Base-by-base conservation (phyloP, 805 yeast genomes). In the Starmerella geochares region DNA sequence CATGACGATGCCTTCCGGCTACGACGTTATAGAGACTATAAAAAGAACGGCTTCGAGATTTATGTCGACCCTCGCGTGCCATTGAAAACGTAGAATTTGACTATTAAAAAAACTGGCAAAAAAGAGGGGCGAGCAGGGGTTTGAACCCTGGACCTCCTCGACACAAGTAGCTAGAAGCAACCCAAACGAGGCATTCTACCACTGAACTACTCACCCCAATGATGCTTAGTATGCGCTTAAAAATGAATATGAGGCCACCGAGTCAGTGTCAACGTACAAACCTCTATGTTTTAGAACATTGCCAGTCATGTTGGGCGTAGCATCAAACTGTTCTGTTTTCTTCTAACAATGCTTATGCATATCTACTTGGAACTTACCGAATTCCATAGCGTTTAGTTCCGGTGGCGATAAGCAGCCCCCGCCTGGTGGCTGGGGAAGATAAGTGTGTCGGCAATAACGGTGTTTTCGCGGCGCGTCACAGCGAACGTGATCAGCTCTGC, bases 341-440 rank as follows among this genome's bases (percentile, higher is more conserved):
- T n/a, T n/a, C n/a, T n/a, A n/a, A n/a, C n/a, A n/a, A n/a, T n/a
- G n/a, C n/a, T n/a, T n/a, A n/a, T n/a, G n/a, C n/a, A n/a, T n/a
- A n/a, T n/a, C n/a, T n/a, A n/a, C n/a, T n/a, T n/a, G n/a, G n/a
- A n/a, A n/a, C n/a, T n/a, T n/a, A n/a, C n/a, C n/a, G n/a, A n/a
- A n/a, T n/a, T n/a, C 29, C 29, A 9, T 27, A 9, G 29, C 29
- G 7, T 4, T 24, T 24, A 38, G 31, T 20, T 20, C 16, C 24
- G 54, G 70, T 80, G 71, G 31, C 81, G 65, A 62, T 81, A 85
- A 58, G 72, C 68, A 7, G 94, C 79, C 52, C 84, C 75, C 3
- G 94, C 95, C 71, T 88, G 96, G 70, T 83, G 81, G 41, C 80
- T 75, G 16, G 95, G 85, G 70, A 87, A 85, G 11, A 90, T 80